Base-by-base conservation (phyloP, 257 asterid species). In the Schizonepeta tenuifolia region DNA sequence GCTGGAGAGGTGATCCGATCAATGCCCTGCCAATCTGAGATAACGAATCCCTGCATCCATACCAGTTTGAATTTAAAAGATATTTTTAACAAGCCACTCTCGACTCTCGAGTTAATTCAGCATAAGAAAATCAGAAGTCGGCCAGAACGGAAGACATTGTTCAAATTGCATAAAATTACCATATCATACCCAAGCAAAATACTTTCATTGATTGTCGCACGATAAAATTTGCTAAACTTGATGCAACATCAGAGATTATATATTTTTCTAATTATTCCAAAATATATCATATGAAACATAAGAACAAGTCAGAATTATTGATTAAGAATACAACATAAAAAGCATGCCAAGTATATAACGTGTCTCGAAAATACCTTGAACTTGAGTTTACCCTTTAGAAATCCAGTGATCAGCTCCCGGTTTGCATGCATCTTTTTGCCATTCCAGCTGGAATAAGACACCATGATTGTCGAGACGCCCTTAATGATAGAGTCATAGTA, bases 361-460 rank as follows among this genome's bases (percentile, higher is more conserved):
- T 20, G 10, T 49, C 68, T 62, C 67, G 2, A 31, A 59, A 47
- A 35, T 75, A 92, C 96, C 96, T 92, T 88, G 88, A 92, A 90
- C 69, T 84, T 86, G 75, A 92, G 90, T 15, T 69, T 80, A 43
- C 86, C 96, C 89, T 92, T 92, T 9, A 92, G 88, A 83, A 84
- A 88, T 57, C 84, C 91, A 58, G 98, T 90, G 65, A 92, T 78
- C 86, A 92, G 72, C 2, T 88, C 94, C 49, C 46, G 90, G 80
- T 90, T 86, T 12, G 85, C 94, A 50, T 90, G 98, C 98, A 92
- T 92, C 86, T 87, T 92, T 50, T 77, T 59, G 44, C 92, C 95
- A 33, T 90, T 92, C 98, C 96, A 90, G 79, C 98, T 92, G 74
- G 98, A 90, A 82, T 88, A 92, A 24, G 97, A 90, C 64, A 89